Evolutionary conservation across 2,329 filamentous ascomycete species (phyloP).

Genomic region (Talaromyces sp.): DNA sequence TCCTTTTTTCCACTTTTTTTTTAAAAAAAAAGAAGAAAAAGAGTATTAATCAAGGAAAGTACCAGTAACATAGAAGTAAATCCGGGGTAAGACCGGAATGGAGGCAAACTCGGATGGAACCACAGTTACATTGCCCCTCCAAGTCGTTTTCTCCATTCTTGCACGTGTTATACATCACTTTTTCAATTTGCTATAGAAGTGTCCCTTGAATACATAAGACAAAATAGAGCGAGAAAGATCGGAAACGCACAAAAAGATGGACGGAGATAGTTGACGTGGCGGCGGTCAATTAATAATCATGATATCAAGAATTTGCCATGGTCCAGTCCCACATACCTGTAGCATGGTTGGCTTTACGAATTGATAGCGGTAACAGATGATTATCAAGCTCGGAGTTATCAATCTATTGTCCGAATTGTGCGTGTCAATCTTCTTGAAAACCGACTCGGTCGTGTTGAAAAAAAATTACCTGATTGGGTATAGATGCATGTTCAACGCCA

Average conservation of each 20-base stretch:
- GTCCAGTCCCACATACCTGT: too few relatives aligned
- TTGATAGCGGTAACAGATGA: background rate
- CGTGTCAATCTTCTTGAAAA: background rate
- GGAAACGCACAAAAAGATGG: background rate
- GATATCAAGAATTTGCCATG: background rate
- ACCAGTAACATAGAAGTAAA: background rate
- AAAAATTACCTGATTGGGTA: background rate
- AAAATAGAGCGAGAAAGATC: too few relatives aligned
- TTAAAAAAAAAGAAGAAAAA: background rate
- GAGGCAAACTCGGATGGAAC: background rate
- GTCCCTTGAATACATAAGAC: background rate
- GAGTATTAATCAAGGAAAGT: background rate
- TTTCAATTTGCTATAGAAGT: background rate
- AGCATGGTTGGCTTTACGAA: too few relatives aligned
- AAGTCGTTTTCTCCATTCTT: background rate
- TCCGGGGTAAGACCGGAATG: background rate
- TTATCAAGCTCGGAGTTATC: background rate
- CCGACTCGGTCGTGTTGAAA: background rate
- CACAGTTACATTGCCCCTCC: background rate
- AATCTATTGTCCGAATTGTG: background rate
- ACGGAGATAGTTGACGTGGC: background rate
- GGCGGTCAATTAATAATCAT: background rate
- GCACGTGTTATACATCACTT: background rate
- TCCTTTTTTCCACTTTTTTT: too few relatives aligned
- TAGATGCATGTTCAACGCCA: background rate